Base-by-base conservation (phyloP, 2,329 filamentous ascomycete genomes). In the Aspergillus calidoustus region DNA sequence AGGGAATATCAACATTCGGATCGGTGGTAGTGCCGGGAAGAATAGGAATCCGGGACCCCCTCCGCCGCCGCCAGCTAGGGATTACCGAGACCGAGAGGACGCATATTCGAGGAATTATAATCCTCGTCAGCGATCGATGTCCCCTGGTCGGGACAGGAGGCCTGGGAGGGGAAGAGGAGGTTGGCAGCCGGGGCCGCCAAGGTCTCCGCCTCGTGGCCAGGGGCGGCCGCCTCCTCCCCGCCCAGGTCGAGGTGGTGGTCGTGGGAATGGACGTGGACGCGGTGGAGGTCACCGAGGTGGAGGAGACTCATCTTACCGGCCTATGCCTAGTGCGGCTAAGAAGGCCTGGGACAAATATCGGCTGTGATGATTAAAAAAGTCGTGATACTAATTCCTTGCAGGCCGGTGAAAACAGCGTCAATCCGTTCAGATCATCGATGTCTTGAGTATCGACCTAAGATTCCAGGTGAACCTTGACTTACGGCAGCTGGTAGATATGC, bases 1-100 rank as follows among this genome's bases (percentile, higher is more conserved):
- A 22, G 66, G 71, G 9, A 70, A 72, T 55, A 80, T 80, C 31
- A 70, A 73, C 54, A 80, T 80, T 30, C 74, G 72, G 7, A 74
- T 80, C 54, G 73, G 71, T 23, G 70, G 62, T 34, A 70, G 69
- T 6, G 70, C 74, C 25, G 74, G 72, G 13, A 66, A 69, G 43
- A 69, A 71, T 25, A 69, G 66, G 56, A 69, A 70, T 54, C 63
- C 72, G 19, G 68, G 51, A 2, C 57, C 51, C 25, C 25, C 25
- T 11, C 58, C 52, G 1, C 49, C 43, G 38, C 50, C 63, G 17
- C 64, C 60, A 61, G 59, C 64, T 49, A 51, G 66, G 23, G 52
- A 44, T 9, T 72, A 71, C 28, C 67, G 74, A 22, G 72, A 76
- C 48, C 69, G 74, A n/a, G 65, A 72, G 30, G 69, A 72, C 30